Evolutionary conservation across 2,329 filamentous ascomycete genomes (phyloP).

Genomic region (Hymenoscyphus occultus): DNA sequence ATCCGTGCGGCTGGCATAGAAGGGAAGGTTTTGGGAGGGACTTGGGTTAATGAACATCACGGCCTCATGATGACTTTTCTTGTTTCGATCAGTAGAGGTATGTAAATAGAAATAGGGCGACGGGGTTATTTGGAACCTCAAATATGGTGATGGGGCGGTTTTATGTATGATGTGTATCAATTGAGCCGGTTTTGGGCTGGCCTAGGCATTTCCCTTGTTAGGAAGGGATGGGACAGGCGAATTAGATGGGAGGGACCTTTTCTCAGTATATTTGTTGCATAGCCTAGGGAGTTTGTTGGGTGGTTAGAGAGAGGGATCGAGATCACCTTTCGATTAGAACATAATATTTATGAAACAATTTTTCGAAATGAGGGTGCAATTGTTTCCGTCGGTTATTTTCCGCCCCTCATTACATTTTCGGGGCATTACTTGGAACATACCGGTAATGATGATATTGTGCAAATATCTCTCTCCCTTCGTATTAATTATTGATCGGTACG

Average conservation of each 20-base stretch:
- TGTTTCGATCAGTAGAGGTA: constrained; percentile 11
- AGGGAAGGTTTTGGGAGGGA: constrained; percentile 20
- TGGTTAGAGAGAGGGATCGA: not conserved
- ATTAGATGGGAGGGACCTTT: constrained; percentile 2
- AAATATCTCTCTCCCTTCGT: not conserved
- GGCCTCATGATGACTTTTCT: constrained; percentile 16
- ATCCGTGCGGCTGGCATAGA: constrained; percentile 27
- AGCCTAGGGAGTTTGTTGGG: constrained; percentile 9
- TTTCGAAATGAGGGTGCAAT: not conserved
- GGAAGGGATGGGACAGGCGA: not conserved
- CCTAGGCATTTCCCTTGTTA: not conserved
- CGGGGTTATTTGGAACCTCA: not conserved
- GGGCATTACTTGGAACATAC: not conserved
- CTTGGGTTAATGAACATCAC: constrained; percentile 17
- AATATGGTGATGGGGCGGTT: not conserved
- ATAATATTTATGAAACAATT: constrained; percentile 10
- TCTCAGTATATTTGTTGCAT: constrained; percentile 14
- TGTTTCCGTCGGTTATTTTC: not conserved
- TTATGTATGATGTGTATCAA: constrained; percentile 14
- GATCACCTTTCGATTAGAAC: not conserved
- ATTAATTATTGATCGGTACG: not conserved
- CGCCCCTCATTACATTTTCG: not conserved
- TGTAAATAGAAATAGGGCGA: not conserved
- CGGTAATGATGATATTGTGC: not conserved
- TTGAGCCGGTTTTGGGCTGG: not conserved